These are phyloP conservation scores for Dictyostelium discoideum DNA, from an alignment of 78 protist genomes.

Conservation along the genomic window DNA sequence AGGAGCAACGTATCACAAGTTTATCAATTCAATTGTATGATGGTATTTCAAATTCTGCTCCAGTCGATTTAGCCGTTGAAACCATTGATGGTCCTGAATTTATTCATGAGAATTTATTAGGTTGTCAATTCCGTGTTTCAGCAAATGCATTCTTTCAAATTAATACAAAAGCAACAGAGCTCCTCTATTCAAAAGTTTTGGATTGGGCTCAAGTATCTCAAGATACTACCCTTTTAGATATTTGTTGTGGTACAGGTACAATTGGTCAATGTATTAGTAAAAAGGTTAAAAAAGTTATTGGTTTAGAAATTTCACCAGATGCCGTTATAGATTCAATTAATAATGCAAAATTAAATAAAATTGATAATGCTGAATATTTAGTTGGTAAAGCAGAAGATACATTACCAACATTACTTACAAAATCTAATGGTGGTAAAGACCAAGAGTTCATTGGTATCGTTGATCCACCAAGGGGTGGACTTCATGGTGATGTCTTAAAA, in stretches of 20 bases:
- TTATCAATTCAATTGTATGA: constrained; percentile 8
- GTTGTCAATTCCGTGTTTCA: constrained; percentile 57
- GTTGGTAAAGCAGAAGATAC: constrained; percentile 87
- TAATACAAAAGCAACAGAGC: constrained; percentile 82
- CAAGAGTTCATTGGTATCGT: constrained; percentile 52
- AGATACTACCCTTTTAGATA: constrained; percentile 83
- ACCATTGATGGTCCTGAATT: constrained; percentile 53
- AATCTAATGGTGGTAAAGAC: background rate
- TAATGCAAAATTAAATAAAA: constrained; percentile 86
- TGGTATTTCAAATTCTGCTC: constrained; percentile 76
- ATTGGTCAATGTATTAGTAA: constrained; percentile 89
- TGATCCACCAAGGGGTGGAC: constrained; percentile 90
- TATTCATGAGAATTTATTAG: constrained; percentile 78
- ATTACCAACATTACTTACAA: background rate
- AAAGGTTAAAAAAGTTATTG: constrained; percentile 82
- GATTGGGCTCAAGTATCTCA: constrained; percentile 64
- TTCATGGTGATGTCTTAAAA: constrained; percentile 83
- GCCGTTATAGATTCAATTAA: constrained; percentile 89
- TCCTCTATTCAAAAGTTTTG: constrained; percentile 15
- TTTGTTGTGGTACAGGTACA: constrained; percentile 98
- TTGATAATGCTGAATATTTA: constrained; percentile 72
- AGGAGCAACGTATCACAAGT: background rate
- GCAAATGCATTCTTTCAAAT: constrained; percentile 92
- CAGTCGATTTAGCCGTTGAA: constrained; percentile 72
- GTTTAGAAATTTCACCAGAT: constrained; percentile 87